Conservation (phyloP, 495 filamentous ascomycete genomes). For the Lentithecium fluviatile region DNA sequence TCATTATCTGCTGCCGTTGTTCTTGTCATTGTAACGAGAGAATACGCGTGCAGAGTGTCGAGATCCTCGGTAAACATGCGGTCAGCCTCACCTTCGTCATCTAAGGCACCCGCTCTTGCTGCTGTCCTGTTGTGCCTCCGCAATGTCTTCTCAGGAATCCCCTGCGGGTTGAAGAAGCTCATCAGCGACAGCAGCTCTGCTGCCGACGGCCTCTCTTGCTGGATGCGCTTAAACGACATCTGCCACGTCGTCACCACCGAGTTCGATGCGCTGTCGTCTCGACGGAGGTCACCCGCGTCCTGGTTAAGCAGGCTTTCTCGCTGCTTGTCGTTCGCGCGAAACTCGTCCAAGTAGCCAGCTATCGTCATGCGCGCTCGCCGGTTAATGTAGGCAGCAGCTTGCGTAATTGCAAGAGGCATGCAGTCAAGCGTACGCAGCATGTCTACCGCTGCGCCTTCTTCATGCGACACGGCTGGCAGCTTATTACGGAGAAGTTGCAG, state of each 20-base stretch:
- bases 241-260: slow-evolving; percentile 45
- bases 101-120: too few relatives aligned
- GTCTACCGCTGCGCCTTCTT: slow-evolving; percentile 11
- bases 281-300: slow-evolving; percentile 41
- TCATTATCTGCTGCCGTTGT: too few relatives aligned
- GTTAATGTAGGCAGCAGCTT: too few relatives aligned
- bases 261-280: slow-evolving; percentile 47
- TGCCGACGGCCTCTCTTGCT: slow-evolving; percentile 27
- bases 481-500: slow-evolving; percentile 18
- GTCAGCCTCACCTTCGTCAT: too few relatives aligned
- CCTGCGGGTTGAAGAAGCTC: slow-evolving; percentile 34
- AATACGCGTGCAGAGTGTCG: too few relatives aligned
- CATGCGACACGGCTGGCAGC: slow-evolving; percentile 29
- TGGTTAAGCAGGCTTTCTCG: slow-evolving; percentile 44
- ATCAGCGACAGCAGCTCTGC: slow-evolving; percentile 32
- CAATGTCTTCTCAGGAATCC: slow-evolving; percentile 37
- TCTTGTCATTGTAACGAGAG: too few relatives aligned
- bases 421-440: slow-evolving; percentile 23
- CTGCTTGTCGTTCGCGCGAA: slow-evolving; percentile 43
- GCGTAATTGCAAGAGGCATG: too few relatives aligned
- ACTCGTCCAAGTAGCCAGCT: slow-evolving; percentile 43
- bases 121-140: too few relatives aligned
- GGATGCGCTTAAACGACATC: slow-evolving; percentile 51
- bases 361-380: slow-evolving; percentile 34
- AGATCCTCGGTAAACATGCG: too few relatives aligned